phyloP scores from a whole-genome alignment of 805 yeast species.

The Zygosaccharomyces lentus region DNA sequence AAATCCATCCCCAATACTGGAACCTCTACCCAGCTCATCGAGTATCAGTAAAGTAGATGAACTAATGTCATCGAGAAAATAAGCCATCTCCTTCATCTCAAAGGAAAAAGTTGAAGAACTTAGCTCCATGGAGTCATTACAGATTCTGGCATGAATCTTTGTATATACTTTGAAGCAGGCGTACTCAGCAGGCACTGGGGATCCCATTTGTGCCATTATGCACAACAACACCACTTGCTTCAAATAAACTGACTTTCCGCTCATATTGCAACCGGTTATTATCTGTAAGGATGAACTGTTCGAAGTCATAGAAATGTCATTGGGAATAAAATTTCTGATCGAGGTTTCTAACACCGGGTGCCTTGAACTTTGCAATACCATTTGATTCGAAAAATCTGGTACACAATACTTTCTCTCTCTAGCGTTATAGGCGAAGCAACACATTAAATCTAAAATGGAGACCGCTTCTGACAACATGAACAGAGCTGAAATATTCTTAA shows the following conservation, averaged over 20 bases:
- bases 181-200: constrained; percentile 44
- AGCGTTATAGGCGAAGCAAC: constrained; percentile 34
- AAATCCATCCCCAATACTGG: constrained; percentile 49
- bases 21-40: constrained; percentile 56
- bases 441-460: constrained; percentile 40
- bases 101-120: constrained; percentile 42
- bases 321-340: constrained; percentile 34
- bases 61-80: constrained; percentile 38
- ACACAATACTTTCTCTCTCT: constrained; percentile 25
- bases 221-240: constrained; percentile 46
- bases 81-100: constrained; percentile 48
- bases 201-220: constrained; percentile 56
- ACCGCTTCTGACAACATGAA: constrained; percentile 44
- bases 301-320: constrained; percentile 37
- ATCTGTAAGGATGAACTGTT: constrained; percentile 43
- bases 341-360: constrained; percentile 42
- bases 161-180: constrained; percentile 41
- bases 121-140: constrained; percentile 35
- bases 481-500: constrained; percentile 32
- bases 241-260: constrained; percentile 57
- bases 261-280: constrained; percentile 58
- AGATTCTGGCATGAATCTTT: constrained; percentile 38
- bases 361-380: constrained; percentile 34
- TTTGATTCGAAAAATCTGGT: constrained; percentile 38
- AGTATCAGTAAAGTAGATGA: constrained; percentile 39